Base-by-base conservation (phyloP, 805 yeast genomes). In the Cyberlindnera sargentensis region DNA sequence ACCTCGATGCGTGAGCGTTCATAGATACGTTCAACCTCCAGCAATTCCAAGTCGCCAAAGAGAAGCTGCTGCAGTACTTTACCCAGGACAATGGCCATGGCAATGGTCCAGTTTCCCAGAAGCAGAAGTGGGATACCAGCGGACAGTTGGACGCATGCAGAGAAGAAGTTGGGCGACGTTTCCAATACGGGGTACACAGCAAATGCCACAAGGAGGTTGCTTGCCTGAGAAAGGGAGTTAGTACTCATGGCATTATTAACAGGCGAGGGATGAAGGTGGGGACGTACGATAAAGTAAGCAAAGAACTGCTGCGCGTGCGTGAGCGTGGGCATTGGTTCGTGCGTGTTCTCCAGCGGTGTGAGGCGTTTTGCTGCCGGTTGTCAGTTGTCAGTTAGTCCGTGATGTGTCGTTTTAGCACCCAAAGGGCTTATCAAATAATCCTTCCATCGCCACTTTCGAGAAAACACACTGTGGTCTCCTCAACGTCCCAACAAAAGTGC, bases 21-120 rank as follows among this genome's bases (percentile, higher is more conserved):
- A 59, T 72, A 76, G 41, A 78, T 71, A 56, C 84, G 90, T 52
- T 90, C 95, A 42, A 73, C 62, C 59, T 91, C 99, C 31, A 84
- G 71, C 11, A 79, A 63, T 44, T 95, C 69, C 41, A 91, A 65
- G 44, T 78, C 80, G 0, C 96, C 96, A 66, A 89, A 88, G 32
- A 87, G 53, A 0, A 80, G 2, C 27, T 62, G 48, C 39, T 80
- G 83, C 0, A 80, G 49, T 7, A 71, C 35, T 48, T 76, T 75
- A 31, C 79, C 82, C 11, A 72, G 10, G 3, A 65, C 48, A 2
- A 62, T 47, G 5, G 63, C 52, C 37, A 63, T 56, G 1, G 69
- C 57, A 8, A 79, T 59, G 15, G 72, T 49, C 61, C 81, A 70
- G 45, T 75, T 71, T 3, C 66, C 62, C 25, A 73, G 41, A 1